These are phyloP conservation scores for Vanderwaltozyma verrucispora DNA, from an alignment of 805 yeast genomes.

Conservation along the genomic window DNA sequence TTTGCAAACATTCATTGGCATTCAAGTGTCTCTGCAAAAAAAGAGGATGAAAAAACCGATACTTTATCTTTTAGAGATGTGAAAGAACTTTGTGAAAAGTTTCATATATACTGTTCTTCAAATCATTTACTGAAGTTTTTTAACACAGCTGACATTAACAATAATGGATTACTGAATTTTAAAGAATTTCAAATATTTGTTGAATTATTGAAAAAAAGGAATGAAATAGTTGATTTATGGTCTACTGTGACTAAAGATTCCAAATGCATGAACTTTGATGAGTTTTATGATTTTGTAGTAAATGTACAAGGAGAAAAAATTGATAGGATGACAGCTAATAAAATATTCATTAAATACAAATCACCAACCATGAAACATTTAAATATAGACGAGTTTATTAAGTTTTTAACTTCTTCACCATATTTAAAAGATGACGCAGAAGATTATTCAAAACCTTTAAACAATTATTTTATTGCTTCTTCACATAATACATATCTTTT, in stretches of 20 bases:
- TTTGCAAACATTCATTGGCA: slow-evolving; percentile 61
- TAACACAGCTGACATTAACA: slow-evolving; percentile 39
- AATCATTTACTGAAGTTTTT: slow-evolving; percentile 37
- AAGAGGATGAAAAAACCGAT: slow-evolving; percentile 29
- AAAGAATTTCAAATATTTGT: slow-evolving; percentile 71
- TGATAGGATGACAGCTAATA: slow-evolving; percentile 21
- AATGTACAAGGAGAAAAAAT: slow-evolving; percentile 39
- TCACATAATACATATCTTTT: slow-evolving; percentile 89
- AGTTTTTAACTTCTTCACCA: slow-evolving; percentile 26
- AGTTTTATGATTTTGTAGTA: slow-evolving; percentile 36
- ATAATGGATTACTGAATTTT: slow-evolving; percentile 48
- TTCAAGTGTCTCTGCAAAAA: slow-evolving; percentile 30
- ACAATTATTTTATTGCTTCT: slow-evolving; percentile 81
- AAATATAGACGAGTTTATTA: slow-evolving; percentile 17
- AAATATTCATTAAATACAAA: slow-evolving; percentile 33
- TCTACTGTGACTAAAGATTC: slow-evolving; percentile 19
- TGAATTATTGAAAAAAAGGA: slow-evolving; percentile 49
- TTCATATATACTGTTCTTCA: slow-evolving; percentile 65
- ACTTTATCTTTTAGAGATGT: slow-evolving; percentile 56
- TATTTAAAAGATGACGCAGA: slow-evolving; percentile 13
- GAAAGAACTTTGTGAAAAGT: slow-evolving; percentile 47
- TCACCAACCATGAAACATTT: slow-evolving; percentile 8
- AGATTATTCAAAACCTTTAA: slow-evolving; percentile 55
- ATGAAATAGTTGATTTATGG: slow-evolving; percentile 51
- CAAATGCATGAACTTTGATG: slow-evolving; percentile 18